Evolutionary conservation across 2,329 filamentous ascomycete genomes (phyloP).

Genomic region (Aspergillus sergii): DNA sequence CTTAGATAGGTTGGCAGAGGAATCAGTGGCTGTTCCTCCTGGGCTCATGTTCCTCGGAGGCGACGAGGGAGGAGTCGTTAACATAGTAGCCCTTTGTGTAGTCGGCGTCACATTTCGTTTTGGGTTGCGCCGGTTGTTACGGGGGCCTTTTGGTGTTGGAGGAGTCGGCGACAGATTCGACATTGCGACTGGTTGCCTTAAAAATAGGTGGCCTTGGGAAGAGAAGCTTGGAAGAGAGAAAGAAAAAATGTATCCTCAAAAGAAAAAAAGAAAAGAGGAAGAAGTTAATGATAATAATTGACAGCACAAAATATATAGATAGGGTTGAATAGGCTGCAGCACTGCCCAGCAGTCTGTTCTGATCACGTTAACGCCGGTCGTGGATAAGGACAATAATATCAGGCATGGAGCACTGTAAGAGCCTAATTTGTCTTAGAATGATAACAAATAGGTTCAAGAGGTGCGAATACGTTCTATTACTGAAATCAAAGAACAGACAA

Average conservation of each 20-base stretch:
- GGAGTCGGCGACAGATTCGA: conserved; percentile 44
- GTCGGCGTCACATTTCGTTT: conserved; percentile 41
- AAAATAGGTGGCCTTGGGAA: conserved; percentile 53
- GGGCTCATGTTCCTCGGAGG: conserved; percentile 38
- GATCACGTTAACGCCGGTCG: conserved; percentile 28
- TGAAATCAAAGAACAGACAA: conserved; percentile 18
- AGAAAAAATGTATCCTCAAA: conserved; percentile 13
- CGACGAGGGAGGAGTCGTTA: conserved; percentile 41
- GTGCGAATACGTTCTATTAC: conserved; percentile 20
- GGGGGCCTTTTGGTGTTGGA: conserved; percentile 42
- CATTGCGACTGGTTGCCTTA: conserved; percentile 50
- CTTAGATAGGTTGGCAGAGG: conserved; percentile 33
- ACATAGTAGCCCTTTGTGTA: conserved; percentile 29
- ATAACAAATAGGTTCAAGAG: conserved; percentile 14
- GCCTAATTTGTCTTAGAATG: conserved; percentile 6
- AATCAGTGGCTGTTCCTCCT: conserved; percentile 33
- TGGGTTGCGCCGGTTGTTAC: conserved; percentile 38
- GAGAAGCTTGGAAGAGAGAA: conserved; percentile 32
- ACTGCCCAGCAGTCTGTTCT: conserved; percentile 39
- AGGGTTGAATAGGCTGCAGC: conserved; percentile 23
- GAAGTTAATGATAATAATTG: conserved; percentile 23
- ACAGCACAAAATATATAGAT: conserved; percentile 15
- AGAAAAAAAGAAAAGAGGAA: conserved; percentile 9
- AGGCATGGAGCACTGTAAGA: conserved; percentile 1
- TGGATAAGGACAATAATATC: conserved; percentile 9